Evolutionary conservation across 345 rosid species (phyloP), one percentile per base, ranked within the genome.

Genomic region (Tarenaya hassleriana): DNA sequence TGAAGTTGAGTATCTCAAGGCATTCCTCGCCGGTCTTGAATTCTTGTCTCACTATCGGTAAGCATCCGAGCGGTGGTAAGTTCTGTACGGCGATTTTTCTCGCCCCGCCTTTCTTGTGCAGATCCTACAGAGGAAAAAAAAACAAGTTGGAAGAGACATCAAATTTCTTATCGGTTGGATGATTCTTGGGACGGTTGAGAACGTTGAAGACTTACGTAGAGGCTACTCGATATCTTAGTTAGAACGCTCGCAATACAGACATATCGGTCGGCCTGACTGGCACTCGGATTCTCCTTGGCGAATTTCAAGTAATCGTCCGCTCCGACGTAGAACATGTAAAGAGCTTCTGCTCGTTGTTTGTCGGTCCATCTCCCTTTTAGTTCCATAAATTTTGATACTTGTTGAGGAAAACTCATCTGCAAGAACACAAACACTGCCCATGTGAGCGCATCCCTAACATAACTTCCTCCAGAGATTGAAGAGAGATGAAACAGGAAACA

Each of bases 261-360:
- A 16, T 33, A 12, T 43, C 49, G 72, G n/a, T 60, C 67, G 1
- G 11, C 14, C 7, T 0, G 32, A 50, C 37, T 55, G 2, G 72
- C 66, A 37, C 55, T 43, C 24, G 64, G 70, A 53, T 69, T 42
- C 16, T 51, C 47, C 38, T 63, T 58, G 0, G 37, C 60, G 65
- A 46, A 69, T 17, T 40, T 63, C 27, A 69, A 69, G 73, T 63
- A 69, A 41, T 69, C 73, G 33, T 69, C 62, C 35, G 65, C 52
- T 46, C 73, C 69, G 2, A 69, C 63, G 42, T 41, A 1, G 9
- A 69, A 3, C 65, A 63, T 34, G 43, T 41, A 69, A 37, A 69
- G 15, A 34, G 57, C 73, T 9, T 48, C 37, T 47, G 50, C 61
- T 63, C 64, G 34, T 31, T 69, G 50, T 52, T 51, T 48, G 24